These are phyloP conservation scores for Gelatoporia subvermispora DNA, from an alignment of 768 basidiomycete genomes.

Conservation along the genomic window DNA sequence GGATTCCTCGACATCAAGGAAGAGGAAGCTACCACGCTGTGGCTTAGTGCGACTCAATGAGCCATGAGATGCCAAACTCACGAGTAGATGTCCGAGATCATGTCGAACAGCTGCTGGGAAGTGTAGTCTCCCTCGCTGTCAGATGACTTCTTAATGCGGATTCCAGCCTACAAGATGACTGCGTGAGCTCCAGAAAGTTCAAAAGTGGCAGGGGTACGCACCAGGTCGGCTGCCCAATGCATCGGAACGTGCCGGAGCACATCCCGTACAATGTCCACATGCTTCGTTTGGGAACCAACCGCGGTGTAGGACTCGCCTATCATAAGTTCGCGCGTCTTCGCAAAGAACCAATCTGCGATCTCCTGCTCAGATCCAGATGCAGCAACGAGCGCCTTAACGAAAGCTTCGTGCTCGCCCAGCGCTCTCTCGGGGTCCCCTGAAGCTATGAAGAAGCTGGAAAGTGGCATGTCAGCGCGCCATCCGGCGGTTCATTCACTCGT, in stretches of 20 bases:
- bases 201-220: conserved; percentile 32
- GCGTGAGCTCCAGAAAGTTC: too few species aligned
- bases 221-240: conserved; percentile 68
- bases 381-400: conserved; percentile 43
- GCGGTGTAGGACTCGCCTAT: conserved; percentile 45
- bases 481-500: background rate
- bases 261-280: conserved; percentile 64
- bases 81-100: conserved; percentile 69
- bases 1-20: conserved; percentile 63
- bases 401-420: conserved; percentile 41
- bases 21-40: conserved; percentile 53
- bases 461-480: background rate
- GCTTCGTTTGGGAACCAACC: conserved; percentile 47
- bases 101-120: conserved; percentile 53
- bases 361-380: conserved; percentile 43
- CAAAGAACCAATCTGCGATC: conserved; percentile 60
- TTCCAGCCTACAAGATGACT: conserved; percentile 57
- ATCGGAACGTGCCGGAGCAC: conserved; percentile 64
- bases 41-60: background rate
- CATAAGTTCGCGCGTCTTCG: conserved; percentile 58
- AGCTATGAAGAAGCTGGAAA: conserved; percentile 60
- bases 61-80: conserved; percentile 27
- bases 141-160: conserved; percentile 57
- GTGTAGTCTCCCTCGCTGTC: conserved; percentile 57
- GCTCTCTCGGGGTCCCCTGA: conserved; percentile 32